Evolutionary conservation across 1,139 yeast species (phyloP).

Genomic region (Candida neerlandica): DNA sequence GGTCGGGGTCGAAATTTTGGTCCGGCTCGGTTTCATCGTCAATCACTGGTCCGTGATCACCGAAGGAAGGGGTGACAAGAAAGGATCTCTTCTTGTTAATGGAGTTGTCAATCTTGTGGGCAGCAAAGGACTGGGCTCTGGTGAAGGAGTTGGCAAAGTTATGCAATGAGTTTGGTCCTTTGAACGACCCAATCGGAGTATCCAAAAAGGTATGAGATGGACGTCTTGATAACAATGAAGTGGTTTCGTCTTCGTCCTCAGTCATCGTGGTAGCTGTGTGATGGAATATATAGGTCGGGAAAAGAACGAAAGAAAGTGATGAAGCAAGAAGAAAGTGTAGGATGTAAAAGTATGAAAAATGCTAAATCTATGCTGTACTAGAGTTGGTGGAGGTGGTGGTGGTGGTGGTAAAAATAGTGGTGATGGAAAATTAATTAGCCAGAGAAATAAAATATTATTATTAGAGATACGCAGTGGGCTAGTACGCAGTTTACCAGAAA

Average conservation of each 20-base stretch:
- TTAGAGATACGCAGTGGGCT: no score
- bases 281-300: neutral
- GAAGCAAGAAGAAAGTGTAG: neutral
- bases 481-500: neutral
- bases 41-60: constrained; percentile 21
- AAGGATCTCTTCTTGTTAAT: constrained; percentile 47
- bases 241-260: constrained; percentile 12
- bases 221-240: constrained; percentile 20
- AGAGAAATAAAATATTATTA: neutral
- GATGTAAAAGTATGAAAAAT: neutral
- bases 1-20: constrained; percentile 62
- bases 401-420: neutral
- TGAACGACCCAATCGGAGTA: constrained; percentile 47
- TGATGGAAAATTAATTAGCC: neutral
- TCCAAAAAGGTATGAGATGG: constrained; percentile 36
- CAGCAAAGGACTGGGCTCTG: constrained; percentile 50
- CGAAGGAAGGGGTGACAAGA: constrained; percentile 22
- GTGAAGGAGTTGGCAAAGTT: constrained; percentile 52
- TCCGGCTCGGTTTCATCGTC: constrained; percentile 48
- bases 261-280: constrained; percentile 1
- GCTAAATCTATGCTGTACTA: no score
- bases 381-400: neutral
- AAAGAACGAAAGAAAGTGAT: neutral
- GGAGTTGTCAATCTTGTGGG: constrained; percentile 46
- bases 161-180: constrained; percentile 50